Evolutionary conservation across 106 monocot species (phyloP), one percentile per base, ranked within the genome.

Genomic region (Acanthochlamys bracteata): DNA sequence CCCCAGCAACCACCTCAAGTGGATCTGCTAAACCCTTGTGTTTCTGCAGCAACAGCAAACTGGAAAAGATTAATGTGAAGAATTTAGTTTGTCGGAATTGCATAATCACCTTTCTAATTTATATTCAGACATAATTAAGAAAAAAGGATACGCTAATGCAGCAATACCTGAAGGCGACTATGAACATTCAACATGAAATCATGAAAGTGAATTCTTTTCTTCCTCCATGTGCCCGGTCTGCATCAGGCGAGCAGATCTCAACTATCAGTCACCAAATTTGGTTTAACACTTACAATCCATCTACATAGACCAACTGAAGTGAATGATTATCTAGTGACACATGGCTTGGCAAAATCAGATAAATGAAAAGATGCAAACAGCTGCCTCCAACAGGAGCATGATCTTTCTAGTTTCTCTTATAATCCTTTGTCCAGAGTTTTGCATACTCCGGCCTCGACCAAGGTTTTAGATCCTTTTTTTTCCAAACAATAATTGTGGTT

Each of bases 111-210:
- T n/a, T n/a, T n/a, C n/a, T n/a, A n/a, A n/a, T n/a, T n/a, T 19
- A 16, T 54, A 54, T 11, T 10, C 6, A 54, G 11, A 54, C 6
- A 54, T 16, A 54, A 10, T 6, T 11, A 54, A 6, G 19, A 4
- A 54, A 6, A 54, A 10, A 54, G 6, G 11, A 7, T 54, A 19
- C 11, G 53, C 53, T 16, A n/a, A 54, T 11, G 10, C 16, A 6
- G 19, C 53, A 54, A 54, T 19, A 98, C 98, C 92, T 98, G 98
- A 26, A 98, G 83, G 53, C 83, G 82, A 26, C 88, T 92, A 62
- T 98, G 98, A 24, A 98, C 85, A 75, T 79, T 89, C 73, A 98
- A 73, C 98, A 98, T 98, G 60, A 98, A 92, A 81, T 98, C 98
- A 80, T 98, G 98, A 61, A 98, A 98, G 43, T 98, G 98, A 70